Base-by-base conservation (phyloP, 169 alveolate species). In the Ichthyophthirius multifiliis region DNA sequence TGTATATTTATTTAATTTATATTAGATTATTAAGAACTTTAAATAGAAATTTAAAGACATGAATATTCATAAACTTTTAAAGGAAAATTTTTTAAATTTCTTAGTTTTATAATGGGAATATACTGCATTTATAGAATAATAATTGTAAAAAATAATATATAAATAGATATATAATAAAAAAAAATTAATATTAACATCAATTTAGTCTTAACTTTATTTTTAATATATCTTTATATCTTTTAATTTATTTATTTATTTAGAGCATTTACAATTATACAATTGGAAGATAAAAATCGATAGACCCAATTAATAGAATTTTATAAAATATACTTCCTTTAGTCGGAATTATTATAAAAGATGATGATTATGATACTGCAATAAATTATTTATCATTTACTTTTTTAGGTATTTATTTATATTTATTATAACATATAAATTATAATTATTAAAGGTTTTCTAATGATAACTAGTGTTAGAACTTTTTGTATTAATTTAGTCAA, bases 231-330 rank as follows among this genome's bases (percentile, higher is more conserved):
- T n/a, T n/a, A n/a, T n/a, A n/a, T n/a, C n/a, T n/a, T n/a, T n/a
- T n/a, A n/a, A n/a, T n/a, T n/a, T n/a, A n/a, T n/a, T n/a, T n/a
- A 55, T 34, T 55, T 37, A 47, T 46, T 39, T 20, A 71, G 86
- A 81, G 86, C 27, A 81, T 63, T 4, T 47, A 64, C 16, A 81
- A 81, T 55, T 43, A 55, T 7, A 46, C 55, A 0, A 65, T 74
- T 43, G 86, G 86, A 16, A 81, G 86, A 32, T 48, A 81, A 23
- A 81, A 81, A 55, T 67, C 82, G 20, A 81, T 81, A 3, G 86
- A 81, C 46, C 86, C 86, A n/a, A 81, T 81, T 5, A 81, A 74
- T 81, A 67, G 86, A 18, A 71, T 81, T 12, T 30, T 81, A 15
- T 47, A 81, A 39, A 76, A 71, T 12, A 81, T 71, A 1, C 43